Evolutionary conservation across 1,284 basidiomycete genomes (phyloP), one percentile per base, ranked within the genome.

Genomic region (Veloporphyrellus conicus): DNA sequence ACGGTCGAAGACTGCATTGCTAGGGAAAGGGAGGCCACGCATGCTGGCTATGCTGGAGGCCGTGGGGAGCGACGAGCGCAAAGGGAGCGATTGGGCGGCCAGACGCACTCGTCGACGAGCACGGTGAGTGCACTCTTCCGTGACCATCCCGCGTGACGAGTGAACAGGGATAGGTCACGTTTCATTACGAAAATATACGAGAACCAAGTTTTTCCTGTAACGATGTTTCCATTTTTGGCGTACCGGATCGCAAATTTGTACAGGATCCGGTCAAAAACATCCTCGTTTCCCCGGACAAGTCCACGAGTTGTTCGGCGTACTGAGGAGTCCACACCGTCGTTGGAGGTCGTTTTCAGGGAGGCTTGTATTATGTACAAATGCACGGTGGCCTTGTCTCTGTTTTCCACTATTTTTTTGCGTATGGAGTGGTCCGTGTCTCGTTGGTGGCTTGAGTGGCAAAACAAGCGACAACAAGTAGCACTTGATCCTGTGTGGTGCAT

Each of bases 11-110:
- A 68, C 55, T 46, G 72, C 69, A 60, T 70, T 72, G 43, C 71
- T 56, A 36, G 82, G 78, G 55, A 82, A 83, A 2, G 78, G 74
- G 49, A 81, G 71, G 54, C 79, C 79, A 57, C 75, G 76, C 82
- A 85, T 84, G 28, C 29, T 55, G 48, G 33, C 20, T 40, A 31
- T 20, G 27, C 29, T 39, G 46, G 54, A 31, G 47, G 50, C 33
- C 45, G 52, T 43, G 40, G 46, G 28, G 48, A 29, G 38, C 43
- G 57, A 34, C 48, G 49, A 46, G 53, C 48, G 43, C 50, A 45
- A 41, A 29, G 44, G 40, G 48, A 42, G 43, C 31, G 43, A 50
- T 28, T 46, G 45, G 10, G 48, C 44, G 34, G 43, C 31, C 47
- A 44, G 47, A 36, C 55, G 42, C 51, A 52, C 58, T 58, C 63